phyloP scores from a whole-genome alignment of 2,329 filamentous ascomycete species.

The Penicillium sp. region DNA sequence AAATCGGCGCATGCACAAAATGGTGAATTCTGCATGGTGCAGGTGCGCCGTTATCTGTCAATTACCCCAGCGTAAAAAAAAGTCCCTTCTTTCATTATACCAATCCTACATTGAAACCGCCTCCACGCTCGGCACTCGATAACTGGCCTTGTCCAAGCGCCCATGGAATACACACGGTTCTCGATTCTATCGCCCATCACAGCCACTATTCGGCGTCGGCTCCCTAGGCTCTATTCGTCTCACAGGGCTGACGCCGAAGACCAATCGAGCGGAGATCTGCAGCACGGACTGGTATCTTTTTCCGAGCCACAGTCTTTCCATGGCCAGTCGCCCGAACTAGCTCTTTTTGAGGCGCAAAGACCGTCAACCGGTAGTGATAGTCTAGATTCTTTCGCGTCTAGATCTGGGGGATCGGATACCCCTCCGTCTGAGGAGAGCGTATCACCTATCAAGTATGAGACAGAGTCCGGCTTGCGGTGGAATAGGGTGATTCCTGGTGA shows the following conservation, averaged over 20 bases:
- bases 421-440: constrained; percentile 4
- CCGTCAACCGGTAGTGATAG: constrained; percentile 25
- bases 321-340: not conserved
- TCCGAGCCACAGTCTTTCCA: constrained; percentile 20
- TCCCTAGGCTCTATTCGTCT: constrained; percentile 25
- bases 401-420: constrained; percentile 12
- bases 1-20: constrained; percentile 14
- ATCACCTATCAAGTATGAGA: constrained; percentile 28
- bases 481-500: constrained; percentile 37
- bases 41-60: constrained; percentile 17
- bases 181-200: constrained; percentile 24
- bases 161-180: constrained; percentile 23
- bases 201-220: constrained; percentile 29
- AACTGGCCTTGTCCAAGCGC: not conserved
- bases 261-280: constrained; percentile 6
- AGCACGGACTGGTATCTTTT: constrained; percentile 5
- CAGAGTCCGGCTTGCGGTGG: constrained; percentile 35
- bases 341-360: constrained; percentile 6
- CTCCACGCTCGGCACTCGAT: not conserved
- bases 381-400: constrained; percentile 16
- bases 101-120: not conserved
- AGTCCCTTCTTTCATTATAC: not conserved
- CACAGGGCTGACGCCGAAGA: constrained; percentile 12
- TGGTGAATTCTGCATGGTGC: constrained; percentile 2
- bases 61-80: not conserved